These are phyloP conservation scores for Xylariaceae sp. DNA, from an alignment of 2,329 filamentous ascomycete genomes.

Conservation along the genomic window DNA sequence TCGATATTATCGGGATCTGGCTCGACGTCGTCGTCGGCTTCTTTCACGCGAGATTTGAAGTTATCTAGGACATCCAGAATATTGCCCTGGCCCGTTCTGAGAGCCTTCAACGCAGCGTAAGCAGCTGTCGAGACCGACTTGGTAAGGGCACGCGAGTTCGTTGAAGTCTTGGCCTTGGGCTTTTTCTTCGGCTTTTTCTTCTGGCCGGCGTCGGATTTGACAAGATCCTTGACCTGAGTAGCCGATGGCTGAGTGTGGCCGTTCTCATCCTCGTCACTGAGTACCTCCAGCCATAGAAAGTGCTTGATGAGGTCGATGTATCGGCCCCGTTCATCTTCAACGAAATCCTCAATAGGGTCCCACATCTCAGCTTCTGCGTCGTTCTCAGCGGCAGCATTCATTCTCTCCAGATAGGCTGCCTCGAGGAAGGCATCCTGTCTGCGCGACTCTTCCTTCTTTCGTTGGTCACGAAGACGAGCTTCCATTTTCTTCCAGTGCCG, in stretches of 20 bases:
- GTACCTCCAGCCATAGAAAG: slow-evolving; percentile 38
- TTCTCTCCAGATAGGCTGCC: slow-evolving; percentile 37
- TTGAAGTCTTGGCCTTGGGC: slow-evolving; percentile 21
- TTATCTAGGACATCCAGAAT: slow-evolving; percentile 22
- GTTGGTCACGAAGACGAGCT: slow-evolving; percentile 35
- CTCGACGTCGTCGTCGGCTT: slow-evolving; percentile 17
- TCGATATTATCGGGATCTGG: slow-evolving; percentile 40
- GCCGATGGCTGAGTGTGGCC: slow-evolving; percentile 3
- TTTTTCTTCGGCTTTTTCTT: slow-evolving; percentile 34
- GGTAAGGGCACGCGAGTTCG: neutral
- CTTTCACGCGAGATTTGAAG: neutral
- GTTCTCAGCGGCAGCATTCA: slow-evolving; percentile 31
- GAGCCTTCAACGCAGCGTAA: neutral
- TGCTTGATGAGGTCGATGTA: slow-evolving; percentile 42
- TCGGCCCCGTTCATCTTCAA: slow-evolving; percentile 40
- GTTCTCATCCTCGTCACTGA: slow-evolving; percentile 19
- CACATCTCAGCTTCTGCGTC: slow-evolving; percentile 37
- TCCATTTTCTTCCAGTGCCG: slow-evolving; percentile 42
- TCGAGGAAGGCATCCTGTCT: slow-evolving; percentile 42
- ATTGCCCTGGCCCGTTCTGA: slow-evolving; percentile 14
- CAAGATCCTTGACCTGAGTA: neutral
- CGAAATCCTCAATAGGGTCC: slow-evolving; percentile 45
- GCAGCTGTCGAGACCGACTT: slow-evolving; percentile 1
- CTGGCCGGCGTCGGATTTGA: slow-evolving; percentile 20
- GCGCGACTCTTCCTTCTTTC: slow-evolving; percentile 38